A percentile compares a stretch with the other conserved stretches of the same genome.
Conservation (phyloP, 306 rosid species). For the Pachyrhizus erosus region DNA sequence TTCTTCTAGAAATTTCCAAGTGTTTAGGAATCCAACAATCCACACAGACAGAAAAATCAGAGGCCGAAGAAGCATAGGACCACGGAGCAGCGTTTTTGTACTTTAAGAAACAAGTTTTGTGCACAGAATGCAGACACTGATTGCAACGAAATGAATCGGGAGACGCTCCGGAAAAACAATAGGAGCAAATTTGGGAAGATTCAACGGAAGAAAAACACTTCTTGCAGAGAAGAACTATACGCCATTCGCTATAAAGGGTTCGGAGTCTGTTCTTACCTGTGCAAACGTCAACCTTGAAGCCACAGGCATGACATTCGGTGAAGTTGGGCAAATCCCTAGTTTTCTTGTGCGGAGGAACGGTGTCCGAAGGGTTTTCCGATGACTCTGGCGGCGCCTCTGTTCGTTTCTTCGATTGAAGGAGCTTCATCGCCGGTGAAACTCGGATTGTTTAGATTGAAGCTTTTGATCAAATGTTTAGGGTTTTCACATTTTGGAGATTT, state of each 20-base stretch:
- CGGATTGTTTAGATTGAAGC: neutral
- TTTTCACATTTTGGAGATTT: slow-evolving; percentile 24
- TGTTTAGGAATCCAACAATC: slow-evolving; percentile 82
- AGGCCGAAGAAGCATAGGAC: slow-evolving; percentile 56
- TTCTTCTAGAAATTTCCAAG: slow-evolving; percentile 55
- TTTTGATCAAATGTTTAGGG: slow-evolving; percentile 21
- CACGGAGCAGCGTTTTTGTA: slow-evolving; percentile 52
- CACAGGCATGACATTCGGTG: slow-evolving; percentile 76
- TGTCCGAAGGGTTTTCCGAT: slow-evolving; percentile 16
- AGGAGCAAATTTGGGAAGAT: slow-evolving; percentile 74
- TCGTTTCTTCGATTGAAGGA: slow-evolving; percentile 30
- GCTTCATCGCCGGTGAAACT: slow-evolving; percentile 35
- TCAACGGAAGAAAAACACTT: slow-evolving; percentile 60
- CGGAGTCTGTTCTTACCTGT: slow-evolving; percentile 64
- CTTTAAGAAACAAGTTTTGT: slow-evolving; percentile 53
- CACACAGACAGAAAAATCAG: slow-evolving; percentile 59
- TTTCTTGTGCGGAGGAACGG: slow-evolving; percentile 53
- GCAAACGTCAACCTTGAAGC: slow-evolving; percentile 61
- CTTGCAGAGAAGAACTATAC: slow-evolving; percentile 76
- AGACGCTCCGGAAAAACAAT: slow-evolving; percentile 57
- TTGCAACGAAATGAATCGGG: slow-evolving; percentile 51
- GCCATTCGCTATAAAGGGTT: slow-evolving; percentile 79
- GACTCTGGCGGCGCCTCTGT: neutral
- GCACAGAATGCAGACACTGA: slow-evolving; percentile 63
- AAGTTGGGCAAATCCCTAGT: slow-evolving; percentile 77